phyloP scores from a whole-genome alignment of 768 basidiomycete species.

The Amanita jacksonii region DNA sequence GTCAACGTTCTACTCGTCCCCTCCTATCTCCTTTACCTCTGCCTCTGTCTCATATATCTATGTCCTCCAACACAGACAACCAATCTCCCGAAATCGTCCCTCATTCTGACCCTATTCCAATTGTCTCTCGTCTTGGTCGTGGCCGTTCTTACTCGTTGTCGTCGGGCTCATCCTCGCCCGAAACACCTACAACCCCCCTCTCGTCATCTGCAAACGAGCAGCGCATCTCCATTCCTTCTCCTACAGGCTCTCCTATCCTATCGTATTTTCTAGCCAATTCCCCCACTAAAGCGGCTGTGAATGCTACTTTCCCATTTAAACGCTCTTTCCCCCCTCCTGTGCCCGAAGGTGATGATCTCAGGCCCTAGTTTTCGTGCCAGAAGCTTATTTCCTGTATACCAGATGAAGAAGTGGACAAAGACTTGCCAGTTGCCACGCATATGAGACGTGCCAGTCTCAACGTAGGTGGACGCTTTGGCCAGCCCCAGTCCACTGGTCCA shows the following conservation, averaged over 20 bases:
- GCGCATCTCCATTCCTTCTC: constrained; percentile 38
- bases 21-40: neutral
- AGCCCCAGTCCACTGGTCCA: constrained; percentile 21
- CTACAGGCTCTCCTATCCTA: constrained; percentile 61
- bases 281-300: constrained; percentile 38
- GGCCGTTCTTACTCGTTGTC: constrained; percentile 56
- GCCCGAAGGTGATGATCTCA: constrained; percentile 62
- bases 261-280: constrained; percentile 60
- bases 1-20: neutral
- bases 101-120: constrained; percentile 61
- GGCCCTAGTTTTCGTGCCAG: too few species aligned
- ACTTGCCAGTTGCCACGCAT: constrained; percentile 34
- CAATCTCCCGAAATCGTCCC: constrained; percentile 24
- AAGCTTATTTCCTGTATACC: constrained; percentile 9
- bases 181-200: constrained; percentile 40
- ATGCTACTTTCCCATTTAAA: constrained; percentile 51
- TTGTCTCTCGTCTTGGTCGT: constrained; percentile 33
- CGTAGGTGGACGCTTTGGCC: constrained; percentile 45
- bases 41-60: constrained; percentile 11
- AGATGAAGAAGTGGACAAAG: constrained; percentile 32
- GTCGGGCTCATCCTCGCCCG: constrained; percentile 50
- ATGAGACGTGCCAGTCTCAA: constrained; percentile 54
- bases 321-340: constrained; percentile 47
- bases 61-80: constrained; percentile 23
- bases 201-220: constrained; percentile 32